phyloP scores from a whole-genome alignment of 108 stramenopile species.

The Nannochloropsis oceanica region DNA sequence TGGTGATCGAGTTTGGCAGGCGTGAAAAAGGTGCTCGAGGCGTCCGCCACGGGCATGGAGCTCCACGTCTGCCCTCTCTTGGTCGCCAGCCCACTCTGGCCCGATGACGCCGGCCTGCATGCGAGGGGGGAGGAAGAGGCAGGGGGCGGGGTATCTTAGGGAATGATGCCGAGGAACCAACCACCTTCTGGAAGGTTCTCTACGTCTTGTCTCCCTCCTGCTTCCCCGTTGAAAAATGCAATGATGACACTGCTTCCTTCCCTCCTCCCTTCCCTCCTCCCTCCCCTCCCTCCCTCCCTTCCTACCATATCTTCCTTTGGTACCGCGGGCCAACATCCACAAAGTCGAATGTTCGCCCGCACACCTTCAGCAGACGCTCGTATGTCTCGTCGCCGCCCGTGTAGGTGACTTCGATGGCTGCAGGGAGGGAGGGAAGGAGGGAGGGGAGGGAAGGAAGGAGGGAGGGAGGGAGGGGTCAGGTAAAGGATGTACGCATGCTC shows the following conservation, averaged over 20 bases:
- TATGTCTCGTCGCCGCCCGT: background rate
- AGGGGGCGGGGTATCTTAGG: background rate
- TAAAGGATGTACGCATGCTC: no score
- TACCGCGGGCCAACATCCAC: background rate
- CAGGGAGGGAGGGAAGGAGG: background rate
- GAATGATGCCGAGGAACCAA: background rate
- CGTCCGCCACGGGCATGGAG: background rate
- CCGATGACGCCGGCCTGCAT: background rate
- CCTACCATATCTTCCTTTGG: background rate
- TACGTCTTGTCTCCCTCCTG: background rate
- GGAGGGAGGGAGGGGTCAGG: no score
- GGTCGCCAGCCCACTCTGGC: background rate
- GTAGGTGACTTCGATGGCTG: background rate
- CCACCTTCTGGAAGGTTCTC: background rate
- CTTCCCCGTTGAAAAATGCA: background rate
- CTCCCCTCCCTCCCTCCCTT: background rate
- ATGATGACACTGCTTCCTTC: background rate
- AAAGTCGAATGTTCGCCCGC: background rate
- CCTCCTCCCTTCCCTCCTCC: background rate
- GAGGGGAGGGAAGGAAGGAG: background rate
- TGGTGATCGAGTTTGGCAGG: background rate
- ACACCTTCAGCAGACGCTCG: background rate
- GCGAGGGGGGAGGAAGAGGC: background rate
- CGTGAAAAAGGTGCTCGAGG: background rate
- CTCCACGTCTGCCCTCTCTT: background rate